Percentiles rank a stretch among this genome's conserved stretches.
Conservation (phyloP, 1,139 yeast species). For the Lodderomyces jiufengensis region DNA sequence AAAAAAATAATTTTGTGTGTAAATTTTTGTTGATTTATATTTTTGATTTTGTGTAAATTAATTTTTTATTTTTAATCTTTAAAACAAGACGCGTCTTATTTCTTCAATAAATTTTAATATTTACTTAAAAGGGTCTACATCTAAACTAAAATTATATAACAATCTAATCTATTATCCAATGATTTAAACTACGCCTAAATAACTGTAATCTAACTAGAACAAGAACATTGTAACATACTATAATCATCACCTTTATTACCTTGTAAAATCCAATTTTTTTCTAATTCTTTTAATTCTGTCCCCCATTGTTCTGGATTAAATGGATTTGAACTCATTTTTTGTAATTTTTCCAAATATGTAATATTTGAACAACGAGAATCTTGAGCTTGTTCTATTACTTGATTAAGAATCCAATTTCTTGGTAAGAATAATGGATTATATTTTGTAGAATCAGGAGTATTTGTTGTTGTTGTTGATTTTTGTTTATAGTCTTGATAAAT, state of each 20-base stretch:
- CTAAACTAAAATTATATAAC: too few relatives aligned
- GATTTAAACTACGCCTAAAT: too few relatives aligned
- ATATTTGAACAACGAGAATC: constrained; percentile 36
- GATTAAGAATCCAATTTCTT: constrained; percentile 82
- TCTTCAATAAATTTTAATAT: too few relatives aligned
- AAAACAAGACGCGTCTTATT: too few relatives aligned
- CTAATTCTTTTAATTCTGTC: constrained; percentile 52
- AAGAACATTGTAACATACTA: constrained; percentile 54
- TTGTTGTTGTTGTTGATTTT: constrained; percentile 26
- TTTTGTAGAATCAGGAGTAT: constrained; percentile 38
- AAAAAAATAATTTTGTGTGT: too few relatives aligned
- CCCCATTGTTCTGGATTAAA: constrained; percentile 64
- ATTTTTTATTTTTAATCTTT: too few relatives aligned
- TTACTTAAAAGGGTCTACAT: too few relatives aligned
- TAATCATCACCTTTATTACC: constrained; percentile 43
- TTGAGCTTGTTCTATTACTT: constrained; percentile 58
- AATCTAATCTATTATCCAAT: too few relatives aligned
- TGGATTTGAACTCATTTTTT: constrained; percentile 63
- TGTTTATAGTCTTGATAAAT: constrained; percentile 32
- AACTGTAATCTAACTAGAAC: constrained; percentile 5
- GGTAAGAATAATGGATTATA: constrained; percentile 81
- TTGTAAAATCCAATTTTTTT: constrained; percentile 50
- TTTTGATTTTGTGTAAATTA: too few relatives aligned
- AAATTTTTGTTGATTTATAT: too few relatives aligned
- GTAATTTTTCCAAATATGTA: constrained; percentile 47